Conservation (phyloP, 2,329 filamentous ascomycete genomes). For the Fusarium torreyae region DNA sequence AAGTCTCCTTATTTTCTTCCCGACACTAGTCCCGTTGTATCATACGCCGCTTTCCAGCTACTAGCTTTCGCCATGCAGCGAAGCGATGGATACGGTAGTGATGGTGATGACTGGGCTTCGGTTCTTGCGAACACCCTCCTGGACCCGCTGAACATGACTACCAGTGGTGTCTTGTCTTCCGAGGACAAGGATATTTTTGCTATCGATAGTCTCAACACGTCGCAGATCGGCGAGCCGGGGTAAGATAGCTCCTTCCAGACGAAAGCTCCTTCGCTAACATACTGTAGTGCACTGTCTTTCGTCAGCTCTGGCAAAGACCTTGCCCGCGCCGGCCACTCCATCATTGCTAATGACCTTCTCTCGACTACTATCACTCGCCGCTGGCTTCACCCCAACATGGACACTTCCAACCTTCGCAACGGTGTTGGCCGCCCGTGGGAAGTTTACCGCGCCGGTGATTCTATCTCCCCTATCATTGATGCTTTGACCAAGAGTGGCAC, state of each 20-base stretch:
- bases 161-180: constrained; percentile 15
- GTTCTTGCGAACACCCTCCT: constrained; percentile 16
- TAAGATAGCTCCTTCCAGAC: accelerated
- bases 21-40: constrained; percentile 40
- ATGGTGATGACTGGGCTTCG: background rate
- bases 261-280: accelerated
- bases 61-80: constrained; percentile 40
- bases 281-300: constrained; percentile 31
- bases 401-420: constrained; percentile 55
- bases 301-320: constrained; percentile 42
- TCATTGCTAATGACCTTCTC: constrained; percentile 43
- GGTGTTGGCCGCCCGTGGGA: constrained; percentile 55
- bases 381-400: constrained; percentile 50
- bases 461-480: constrained; percentile 47
- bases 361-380: constrained; percentile 47
- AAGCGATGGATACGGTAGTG: background rate
- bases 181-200: constrained; percentile 16
- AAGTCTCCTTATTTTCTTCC: constrained; percentile 38
- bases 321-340: constrained; percentile 38
- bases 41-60: constrained; percentile 43
- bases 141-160: constrained; percentile 25
- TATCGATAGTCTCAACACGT: constrained; percentile 17
- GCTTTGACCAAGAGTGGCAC: constrained; percentile 50
- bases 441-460: constrained; percentile 49
- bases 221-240: constrained; percentile 35